These are phyloP conservation scores for Carex cristatella DNA, from an alignment of 176 grass and related monocot genomes.

Conservation along the genomic window DNA sequence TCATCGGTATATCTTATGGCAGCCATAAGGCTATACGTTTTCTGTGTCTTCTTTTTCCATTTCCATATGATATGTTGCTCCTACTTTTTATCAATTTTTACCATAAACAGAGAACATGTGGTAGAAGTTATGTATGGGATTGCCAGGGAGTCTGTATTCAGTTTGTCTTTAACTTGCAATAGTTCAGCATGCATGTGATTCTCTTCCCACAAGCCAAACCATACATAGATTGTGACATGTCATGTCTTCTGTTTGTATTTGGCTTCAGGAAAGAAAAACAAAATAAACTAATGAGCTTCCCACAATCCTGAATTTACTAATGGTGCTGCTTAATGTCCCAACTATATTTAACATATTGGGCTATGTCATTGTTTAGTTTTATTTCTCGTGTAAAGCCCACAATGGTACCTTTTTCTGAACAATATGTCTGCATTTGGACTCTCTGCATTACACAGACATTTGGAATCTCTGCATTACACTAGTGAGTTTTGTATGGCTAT, in stretches of 20 bases:
- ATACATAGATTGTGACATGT: neutral
- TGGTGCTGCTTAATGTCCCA: neutral
- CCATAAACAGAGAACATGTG: neutral
- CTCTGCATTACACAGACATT: neutral
- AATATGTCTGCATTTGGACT: neutral
- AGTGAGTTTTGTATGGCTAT: neutral
- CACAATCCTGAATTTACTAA: neutral
- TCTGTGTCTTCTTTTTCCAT: neutral
- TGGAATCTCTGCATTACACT: neutral
- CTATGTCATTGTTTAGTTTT: neutral
- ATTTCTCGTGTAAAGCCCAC: neutral
- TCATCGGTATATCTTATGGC: neutral
- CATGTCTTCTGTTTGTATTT: neutral
- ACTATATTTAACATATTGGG: neutral
- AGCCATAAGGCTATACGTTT: neutral
- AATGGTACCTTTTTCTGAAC: neutral
- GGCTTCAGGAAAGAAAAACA: neutral
- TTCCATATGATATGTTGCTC: neutral
- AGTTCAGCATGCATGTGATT: conserved; percentile 8
- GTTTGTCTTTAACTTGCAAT: neutral
- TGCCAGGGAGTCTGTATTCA: neutral
- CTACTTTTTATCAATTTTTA: neutral
- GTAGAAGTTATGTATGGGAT: neutral
- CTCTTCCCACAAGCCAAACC: neutral
- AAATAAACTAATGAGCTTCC: neutral